Evolutionary conservation across 164 flowering plant species (phyloP).

Genomic region (Houttuynia cordata): DNA sequence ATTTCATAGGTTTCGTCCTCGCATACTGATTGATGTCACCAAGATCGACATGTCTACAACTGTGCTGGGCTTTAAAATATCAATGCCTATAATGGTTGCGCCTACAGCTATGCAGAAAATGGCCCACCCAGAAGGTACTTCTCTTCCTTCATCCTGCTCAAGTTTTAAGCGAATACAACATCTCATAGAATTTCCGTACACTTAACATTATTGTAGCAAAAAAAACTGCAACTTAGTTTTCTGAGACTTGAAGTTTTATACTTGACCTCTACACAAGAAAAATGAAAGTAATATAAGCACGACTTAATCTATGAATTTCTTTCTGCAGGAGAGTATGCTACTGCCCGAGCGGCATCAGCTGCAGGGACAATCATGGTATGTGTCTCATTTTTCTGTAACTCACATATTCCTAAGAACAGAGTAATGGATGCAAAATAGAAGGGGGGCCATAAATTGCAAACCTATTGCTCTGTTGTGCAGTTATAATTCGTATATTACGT

Average conservation of each 20-base stretch:
- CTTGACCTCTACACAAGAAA: neutral
- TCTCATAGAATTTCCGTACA: too few relatives aligned
- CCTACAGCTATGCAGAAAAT: slow-evolving; percentile 86
- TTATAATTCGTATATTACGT: too few relatives aligned
- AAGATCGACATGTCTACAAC: slow-evolving; percentile 60
- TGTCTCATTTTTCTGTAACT: neutral
- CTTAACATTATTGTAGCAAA: too few relatives aligned
- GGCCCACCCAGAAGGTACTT: slow-evolving; percentile 85
- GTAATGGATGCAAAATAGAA: too few relatives aligned
- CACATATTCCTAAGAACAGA: too few relatives aligned
- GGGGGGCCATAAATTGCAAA: too few relatives aligned
- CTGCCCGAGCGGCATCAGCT: slow-evolving; percentile 87
- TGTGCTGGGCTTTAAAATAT: slow-evolving; percentile 65
- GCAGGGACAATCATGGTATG: slow-evolving; percentile 76
- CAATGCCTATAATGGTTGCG: slow-evolving; percentile 92
- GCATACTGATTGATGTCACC: slow-evolving; percentile 77
- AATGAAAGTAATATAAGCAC: neutral
- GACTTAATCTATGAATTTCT: too few relatives aligned
- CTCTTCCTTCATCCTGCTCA: slow-evolving; percentile 28
- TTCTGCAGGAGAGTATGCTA: slow-evolving; percentile 78
- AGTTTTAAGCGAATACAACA: too few relatives aligned
- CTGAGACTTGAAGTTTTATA: too few relatives aligned
- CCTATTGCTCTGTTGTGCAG: too few relatives aligned
- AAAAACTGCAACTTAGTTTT: too few relatives aligned
- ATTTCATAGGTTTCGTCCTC: slow-evolving; percentile 58